Evolutionary conservation across 176 grass and related monocot species (phyloP).

Genomic region (Echinochloa phyllopogon): DNA sequence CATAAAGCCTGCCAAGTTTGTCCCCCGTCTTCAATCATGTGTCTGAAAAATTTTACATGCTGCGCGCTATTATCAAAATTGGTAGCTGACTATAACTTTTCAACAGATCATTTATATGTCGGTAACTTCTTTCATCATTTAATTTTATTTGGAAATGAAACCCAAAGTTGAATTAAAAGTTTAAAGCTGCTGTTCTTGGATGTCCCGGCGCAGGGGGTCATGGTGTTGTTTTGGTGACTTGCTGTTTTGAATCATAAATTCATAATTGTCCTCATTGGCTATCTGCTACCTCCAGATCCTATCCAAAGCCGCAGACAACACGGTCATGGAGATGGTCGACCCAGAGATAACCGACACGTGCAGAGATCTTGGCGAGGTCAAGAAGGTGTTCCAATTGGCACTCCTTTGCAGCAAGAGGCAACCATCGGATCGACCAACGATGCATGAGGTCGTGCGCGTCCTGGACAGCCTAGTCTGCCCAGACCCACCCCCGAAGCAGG

Average conservation of each 20-base stretch:
- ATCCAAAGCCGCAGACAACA: conserved; percentile 69
- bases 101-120: background rate
- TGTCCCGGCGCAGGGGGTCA: background rate
- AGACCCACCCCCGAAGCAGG: conserved; percentile 37
- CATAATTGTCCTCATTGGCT: conserved; percentile 1
- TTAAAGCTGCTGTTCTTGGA: background rate
- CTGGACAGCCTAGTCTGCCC: conserved; percentile 65
- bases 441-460: conserved; percentile 86
- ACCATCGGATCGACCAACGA: conserved; percentile 76
- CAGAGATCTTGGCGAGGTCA: conserved; percentile 79
- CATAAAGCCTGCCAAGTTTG: conserved; percentile 64
- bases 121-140: conserved; percentile 32
- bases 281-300: conserved; percentile 62
- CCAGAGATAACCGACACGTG: conserved; percentile 67
- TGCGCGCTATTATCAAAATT: conserved; percentile 6
- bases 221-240: background rate
- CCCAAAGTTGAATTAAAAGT: background rate
- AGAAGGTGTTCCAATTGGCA: conserved; percentile 85
- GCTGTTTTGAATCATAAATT: background rate
- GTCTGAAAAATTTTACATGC: conserved; percentile 33
- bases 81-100: conserved; percentile 5
- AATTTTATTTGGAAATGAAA: background rate
- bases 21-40: conserved; percentile 55
- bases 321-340: conserved; percentile 91
- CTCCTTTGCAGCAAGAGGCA: conserved; percentile 91